Evolutionary conservation across 345 rosid species (phyloP).

Genomic region (Turnera subulata): DNA sequence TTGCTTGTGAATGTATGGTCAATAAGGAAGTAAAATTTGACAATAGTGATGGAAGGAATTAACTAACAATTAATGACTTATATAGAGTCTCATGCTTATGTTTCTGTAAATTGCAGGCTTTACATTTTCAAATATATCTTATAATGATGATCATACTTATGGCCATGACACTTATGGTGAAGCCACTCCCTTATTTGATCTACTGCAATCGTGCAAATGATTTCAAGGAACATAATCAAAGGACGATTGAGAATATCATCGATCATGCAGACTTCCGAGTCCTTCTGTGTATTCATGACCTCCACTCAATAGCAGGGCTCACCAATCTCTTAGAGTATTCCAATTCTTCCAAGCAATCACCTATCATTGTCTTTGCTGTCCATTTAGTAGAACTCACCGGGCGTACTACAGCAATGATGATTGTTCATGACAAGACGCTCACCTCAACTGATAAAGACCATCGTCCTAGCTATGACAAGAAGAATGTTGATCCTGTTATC

Average conservation of each 20-base stretch:
- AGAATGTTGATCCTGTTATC: constrained; percentile 18
- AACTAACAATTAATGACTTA: constrained; percentile 7
- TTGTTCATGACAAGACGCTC: constrained; percentile 34
- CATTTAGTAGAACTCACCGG: constrained; percentile 55
- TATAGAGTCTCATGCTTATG: too few species aligned
- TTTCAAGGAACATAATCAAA: constrained; percentile 21
- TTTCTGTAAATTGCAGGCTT: not conserved
- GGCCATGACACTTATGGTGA: constrained; percentile 13
- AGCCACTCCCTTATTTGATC: constrained; percentile 30
- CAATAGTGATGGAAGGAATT: too few species aligned
- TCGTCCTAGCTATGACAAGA: not conserved
- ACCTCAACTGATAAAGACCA: not conserved
- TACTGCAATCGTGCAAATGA: constrained; percentile 32
- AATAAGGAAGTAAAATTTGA: too few species aligned
- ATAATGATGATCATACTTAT: constrained; percentile 3
- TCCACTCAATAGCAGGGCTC: constrained; percentile 7
- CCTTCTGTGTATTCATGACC: constrained; percentile 6
- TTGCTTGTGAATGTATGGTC: too few species aligned
- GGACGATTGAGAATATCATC: constrained; percentile 37
- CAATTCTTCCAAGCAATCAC: constrained; percentile 1
- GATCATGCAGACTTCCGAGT: constrained; percentile 27
- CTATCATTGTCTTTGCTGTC: constrained; percentile 29
- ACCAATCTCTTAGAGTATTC: constrained; percentile 12
- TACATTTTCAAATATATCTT: constrained; percentile 6
- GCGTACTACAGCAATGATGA: constrained; percentile 50